A percentile compares a stretch with the other conserved stretches of the same genome.
Evolutionary conservation across 768 basidiomycete species (phyloP).

Genomic region (Naganishia kalamii): DNA sequence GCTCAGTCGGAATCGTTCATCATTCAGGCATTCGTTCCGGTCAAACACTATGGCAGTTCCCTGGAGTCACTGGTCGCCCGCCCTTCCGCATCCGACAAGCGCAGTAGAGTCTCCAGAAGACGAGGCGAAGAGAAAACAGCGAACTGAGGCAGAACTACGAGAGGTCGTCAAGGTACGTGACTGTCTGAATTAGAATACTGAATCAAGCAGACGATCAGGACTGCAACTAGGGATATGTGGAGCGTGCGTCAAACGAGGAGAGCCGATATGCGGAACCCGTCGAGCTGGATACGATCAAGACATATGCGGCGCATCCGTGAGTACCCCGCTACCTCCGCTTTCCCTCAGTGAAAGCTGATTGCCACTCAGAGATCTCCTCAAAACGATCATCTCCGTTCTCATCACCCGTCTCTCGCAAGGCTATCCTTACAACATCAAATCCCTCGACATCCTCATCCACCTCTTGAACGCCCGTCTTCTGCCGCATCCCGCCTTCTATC

Average conservation of each 20-base stretch:
- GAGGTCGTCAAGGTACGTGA: neutral
- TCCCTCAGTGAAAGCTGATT: no score
- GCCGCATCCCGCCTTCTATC: neutral
- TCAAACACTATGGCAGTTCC: neutral
- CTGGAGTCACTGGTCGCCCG: slow-evolving; percentile 6
- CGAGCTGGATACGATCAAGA: slow-evolving; percentile 10
- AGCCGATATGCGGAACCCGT: slow-evolving; percentile 11
- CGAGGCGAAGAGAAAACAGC: no score
- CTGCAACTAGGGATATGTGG: neutral
- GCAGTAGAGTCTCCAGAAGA: neutral
- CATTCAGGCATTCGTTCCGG: no score
- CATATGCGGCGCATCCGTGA: slow-evolving; percentile 1
- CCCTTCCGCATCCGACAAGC: neutral
- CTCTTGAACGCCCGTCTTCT: neutral
- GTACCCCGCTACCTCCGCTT: neutral
- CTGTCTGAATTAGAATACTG: neutral
- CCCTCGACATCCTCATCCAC: slow-evolving; percentile 9
- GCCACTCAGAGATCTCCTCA: neutral
- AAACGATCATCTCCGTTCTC: neutral
- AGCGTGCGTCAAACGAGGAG: neutral
- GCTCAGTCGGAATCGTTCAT: no score
- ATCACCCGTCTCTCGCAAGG: neutral
- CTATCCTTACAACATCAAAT: neutral
- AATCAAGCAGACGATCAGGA: neutral
- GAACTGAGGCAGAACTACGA: neutral